phyloP scores from a whole-genome alignment of 495 filamentous ascomycete genomes.

The Viridothelium virens region DNA sequence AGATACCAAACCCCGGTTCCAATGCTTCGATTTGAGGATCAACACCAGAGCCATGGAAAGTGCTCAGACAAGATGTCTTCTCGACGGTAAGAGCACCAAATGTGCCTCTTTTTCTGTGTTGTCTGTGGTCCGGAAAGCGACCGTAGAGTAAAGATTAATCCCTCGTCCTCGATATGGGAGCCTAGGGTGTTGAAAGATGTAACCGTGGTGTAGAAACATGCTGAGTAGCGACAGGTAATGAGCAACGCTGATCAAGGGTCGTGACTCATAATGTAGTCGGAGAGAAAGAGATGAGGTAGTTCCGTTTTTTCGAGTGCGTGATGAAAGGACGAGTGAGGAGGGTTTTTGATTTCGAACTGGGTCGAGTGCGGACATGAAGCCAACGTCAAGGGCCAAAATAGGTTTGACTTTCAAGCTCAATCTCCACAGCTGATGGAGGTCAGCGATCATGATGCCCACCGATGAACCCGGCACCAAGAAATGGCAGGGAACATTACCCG shows the following conservation, averaged over 20 bases:
- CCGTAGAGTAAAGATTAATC: background rate
- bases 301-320: background rate
- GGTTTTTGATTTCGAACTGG: background rate
- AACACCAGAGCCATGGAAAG: background rate
- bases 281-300: background rate
- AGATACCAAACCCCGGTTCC: background rate
- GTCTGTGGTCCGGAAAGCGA: background rate
- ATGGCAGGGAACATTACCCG: background rate
- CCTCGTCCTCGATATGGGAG: background rate
- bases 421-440: conserved; percentile 47
- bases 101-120: background rate
- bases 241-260: background rate
- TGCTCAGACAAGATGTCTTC: background rate
- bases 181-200: background rate
- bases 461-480: conserved; percentile 22
- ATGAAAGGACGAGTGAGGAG: conserved; percentile 2
- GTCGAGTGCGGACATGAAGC: background rate
- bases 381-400: background rate
- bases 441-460: conserved; percentile 28
- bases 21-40: background rate
- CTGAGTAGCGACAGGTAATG: background rate
- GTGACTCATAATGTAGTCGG: background rate
- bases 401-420: conserved; percentile 39
- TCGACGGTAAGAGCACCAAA: background rate
- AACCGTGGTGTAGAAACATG: background rate